Evolutionary conservation across 2,329 filamentous ascomycete genomes (phyloP), one percentile per base, ranked within the genome.

Genomic region (Botrytis byssoidea): DNA sequence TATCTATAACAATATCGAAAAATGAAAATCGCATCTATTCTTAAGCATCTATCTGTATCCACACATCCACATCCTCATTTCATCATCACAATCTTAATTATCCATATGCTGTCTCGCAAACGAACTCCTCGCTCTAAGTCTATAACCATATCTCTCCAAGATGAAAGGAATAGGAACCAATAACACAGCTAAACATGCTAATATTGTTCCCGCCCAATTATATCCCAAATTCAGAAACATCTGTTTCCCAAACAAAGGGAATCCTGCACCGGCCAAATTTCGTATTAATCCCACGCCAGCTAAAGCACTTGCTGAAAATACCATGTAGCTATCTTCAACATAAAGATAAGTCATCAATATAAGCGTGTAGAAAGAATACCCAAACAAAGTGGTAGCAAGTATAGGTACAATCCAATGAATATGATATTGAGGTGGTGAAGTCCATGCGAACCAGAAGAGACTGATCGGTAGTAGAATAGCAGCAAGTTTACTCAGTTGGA

Each of bases 271-370:
- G 8, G 81, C 81, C 1, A 82, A 74, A 65, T 82, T 83, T 2
- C 83, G 79, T 48, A 85, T 78, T 42, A 85, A 79, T 4, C 81
- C 81, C 25, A 83, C 82, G 3, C 82, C 83, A 4, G 84, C 84
- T 25, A 85, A 77, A 0, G 83, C 84, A 4, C 81, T 83, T 8
- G 84, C 84, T 8, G 81, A 82, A 67, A 81, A 82, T 3, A 82
- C 81, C 77, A 85, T 83, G 74, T 86, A 86, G 10, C 83, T 83
- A 74, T 86, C 85, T 71, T 86, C 84, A 3, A 84, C 85, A 74
- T 85, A 86, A 7, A 83, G 84, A 51, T 85, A 82, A 1, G 85
- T 85, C 81, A 85, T 85, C 4, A 87, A 80, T 65, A 86, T 86
- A 0, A 87, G 81, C 1, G 84, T 84, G 70, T 86, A 86, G 75